Conservation (phyloP, 1,284 basidiomycete species). For the Termitomyces sp. region DNA sequence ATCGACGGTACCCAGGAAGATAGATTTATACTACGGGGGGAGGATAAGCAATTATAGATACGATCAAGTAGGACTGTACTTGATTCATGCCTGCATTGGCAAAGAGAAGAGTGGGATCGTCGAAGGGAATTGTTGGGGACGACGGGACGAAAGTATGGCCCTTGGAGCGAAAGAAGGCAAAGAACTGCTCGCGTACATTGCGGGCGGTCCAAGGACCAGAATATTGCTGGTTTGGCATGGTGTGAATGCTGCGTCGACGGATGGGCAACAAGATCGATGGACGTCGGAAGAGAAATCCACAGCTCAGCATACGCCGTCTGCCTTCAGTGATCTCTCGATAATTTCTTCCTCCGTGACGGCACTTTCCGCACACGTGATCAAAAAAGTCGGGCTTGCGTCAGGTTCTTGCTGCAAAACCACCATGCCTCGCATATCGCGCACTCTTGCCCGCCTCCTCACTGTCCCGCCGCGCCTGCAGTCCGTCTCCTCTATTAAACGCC, state of each 20-base stretch:
- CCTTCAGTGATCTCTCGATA: conserved; percentile 9
- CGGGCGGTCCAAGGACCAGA: conserved; percentile 59
- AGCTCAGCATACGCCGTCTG: conserved; percentile 13
- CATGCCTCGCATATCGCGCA: conserved; percentile 29
- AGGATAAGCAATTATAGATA: neutral
- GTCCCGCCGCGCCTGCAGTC: conserved; percentile 19
- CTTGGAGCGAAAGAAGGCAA: conserved; percentile 66
- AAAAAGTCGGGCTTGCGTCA: conserved; percentile 7
- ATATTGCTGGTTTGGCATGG: conserved; percentile 27
- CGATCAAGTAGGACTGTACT: conserved; percentile 29
- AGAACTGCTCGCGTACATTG: conserved; percentile 77
- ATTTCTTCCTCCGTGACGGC: conserved; percentile 17
- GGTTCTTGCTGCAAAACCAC: neutral
- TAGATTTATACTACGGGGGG: conserved; percentile 78
- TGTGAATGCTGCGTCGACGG: conserved; percentile 10
- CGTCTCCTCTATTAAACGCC: conserved; percentile 10
- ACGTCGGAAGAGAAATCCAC: conserved; percentile 19
- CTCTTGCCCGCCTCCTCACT: conserved; percentile 23
- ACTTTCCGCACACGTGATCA: conserved; percentile 16
- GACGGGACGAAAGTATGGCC: conserved; percentile 92
- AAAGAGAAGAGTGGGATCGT: conserved; percentile 95
- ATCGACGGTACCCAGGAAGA: conserved; percentile 96
- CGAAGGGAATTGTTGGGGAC: conserved; percentile 92
- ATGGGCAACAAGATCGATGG: conserved; percentile 16
- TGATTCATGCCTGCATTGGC: conserved; percentile 99